These are phyloP conservation scores for Isoetes engelmannii DNA, from an alignment of 83 land plant species.

Conservation along the genomic window DNA sequence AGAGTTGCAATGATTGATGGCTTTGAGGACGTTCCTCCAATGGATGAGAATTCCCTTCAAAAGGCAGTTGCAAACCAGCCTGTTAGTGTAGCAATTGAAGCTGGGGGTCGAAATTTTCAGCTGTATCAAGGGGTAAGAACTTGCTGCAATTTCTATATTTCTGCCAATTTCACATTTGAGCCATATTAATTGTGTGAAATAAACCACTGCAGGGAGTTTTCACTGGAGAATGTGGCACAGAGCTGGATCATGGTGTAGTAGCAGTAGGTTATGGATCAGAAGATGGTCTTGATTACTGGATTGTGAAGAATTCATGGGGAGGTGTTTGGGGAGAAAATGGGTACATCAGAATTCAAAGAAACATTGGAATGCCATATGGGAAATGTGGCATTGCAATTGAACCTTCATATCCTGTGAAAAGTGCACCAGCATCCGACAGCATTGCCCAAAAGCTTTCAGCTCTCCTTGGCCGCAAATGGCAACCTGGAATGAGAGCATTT, in stretches of 20 bases:
- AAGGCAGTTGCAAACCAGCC: constrained; percentile 28
- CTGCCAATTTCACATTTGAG: not conserved
- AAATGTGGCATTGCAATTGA: constrained; percentile 18
- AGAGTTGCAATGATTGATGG: not conserved
- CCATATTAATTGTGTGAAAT: not conserved
- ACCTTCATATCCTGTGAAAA: constrained; percentile 13
- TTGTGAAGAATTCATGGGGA: constrained; percentile 80
- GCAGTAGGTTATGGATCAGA: constrained; percentile 64
- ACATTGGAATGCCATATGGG: constrained; percentile 11
- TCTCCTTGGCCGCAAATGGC: too few species aligned
- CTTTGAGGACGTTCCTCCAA: constrained; percentile 13
- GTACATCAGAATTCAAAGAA: constrained; percentile 35
- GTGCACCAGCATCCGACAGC: not conserved
- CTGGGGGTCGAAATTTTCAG: not conserved
- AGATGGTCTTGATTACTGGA: constrained; percentile 50
- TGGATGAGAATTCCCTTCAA: constrained; percentile 3
- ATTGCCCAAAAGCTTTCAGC: too few species aligned
- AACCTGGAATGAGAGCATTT: too few species aligned
- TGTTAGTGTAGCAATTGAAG: constrained; percentile 11
- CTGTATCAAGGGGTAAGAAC: constrained; percentile 2
- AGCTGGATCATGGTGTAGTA: constrained; percentile 60
- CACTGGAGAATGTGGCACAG: constrained; percentile 54
- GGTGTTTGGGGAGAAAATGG: constrained; percentile 60
- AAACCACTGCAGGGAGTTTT: constrained; percentile 38
- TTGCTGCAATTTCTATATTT: not conserved